Percentiles rank a stretch among this genome's conserved stretches.
Evolutionary conservation across 139 green algal species (phyloP).

Genomic region (Chlamydomonas sp.): DNA sequence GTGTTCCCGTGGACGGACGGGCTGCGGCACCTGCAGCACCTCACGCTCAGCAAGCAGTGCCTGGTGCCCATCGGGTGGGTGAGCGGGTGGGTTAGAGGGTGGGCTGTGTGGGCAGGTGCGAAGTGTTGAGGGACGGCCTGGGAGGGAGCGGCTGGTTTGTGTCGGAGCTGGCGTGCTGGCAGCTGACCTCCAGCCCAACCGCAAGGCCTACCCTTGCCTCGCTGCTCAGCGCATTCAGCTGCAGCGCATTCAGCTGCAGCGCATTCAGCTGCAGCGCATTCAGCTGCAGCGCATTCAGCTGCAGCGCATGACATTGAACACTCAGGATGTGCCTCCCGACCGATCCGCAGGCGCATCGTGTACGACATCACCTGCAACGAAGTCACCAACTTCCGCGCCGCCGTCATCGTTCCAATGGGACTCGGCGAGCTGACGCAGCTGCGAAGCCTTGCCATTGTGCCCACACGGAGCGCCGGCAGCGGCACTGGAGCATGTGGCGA

Average conservation of each 20-base stretch:
- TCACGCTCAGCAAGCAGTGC: constrained; percentile 35
- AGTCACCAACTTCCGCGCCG: not conserved
- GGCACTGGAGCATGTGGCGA: too few relatives aligned
- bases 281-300: too few relatives aligned
- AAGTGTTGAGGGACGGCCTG: not conserved
- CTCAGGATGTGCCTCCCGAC: not conserved
- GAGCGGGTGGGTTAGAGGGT: not conserved
- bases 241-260: too few relatives aligned
- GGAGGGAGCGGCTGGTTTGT: too few relatives aligned
- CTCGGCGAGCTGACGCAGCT: constrained; percentile 8
- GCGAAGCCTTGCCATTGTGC: constrained; percentile 15
- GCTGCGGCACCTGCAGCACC: constrained; percentile 15
- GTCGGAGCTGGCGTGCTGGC: too few relatives aligned
- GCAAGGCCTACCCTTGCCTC: too few relatives aligned
- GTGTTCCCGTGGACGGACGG: too few relatives aligned
- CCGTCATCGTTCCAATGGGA: not conserved
- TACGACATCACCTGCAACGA: constrained; percentile 8
- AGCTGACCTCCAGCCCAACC: too few relatives aligned
- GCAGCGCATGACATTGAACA: too few relatives aligned
- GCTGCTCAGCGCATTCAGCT: too few relatives aligned
- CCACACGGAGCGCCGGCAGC: too few relatives aligned
- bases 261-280: too few relatives aligned
- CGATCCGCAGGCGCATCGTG: not conserved
- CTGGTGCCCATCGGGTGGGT: constrained; percentile 5
- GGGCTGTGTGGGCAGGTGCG: not conserved